Evolutionary conservation across 2,329 filamentous ascomycete genomes (phyloP).

Genomic region (Phoma sp.): DNA sequence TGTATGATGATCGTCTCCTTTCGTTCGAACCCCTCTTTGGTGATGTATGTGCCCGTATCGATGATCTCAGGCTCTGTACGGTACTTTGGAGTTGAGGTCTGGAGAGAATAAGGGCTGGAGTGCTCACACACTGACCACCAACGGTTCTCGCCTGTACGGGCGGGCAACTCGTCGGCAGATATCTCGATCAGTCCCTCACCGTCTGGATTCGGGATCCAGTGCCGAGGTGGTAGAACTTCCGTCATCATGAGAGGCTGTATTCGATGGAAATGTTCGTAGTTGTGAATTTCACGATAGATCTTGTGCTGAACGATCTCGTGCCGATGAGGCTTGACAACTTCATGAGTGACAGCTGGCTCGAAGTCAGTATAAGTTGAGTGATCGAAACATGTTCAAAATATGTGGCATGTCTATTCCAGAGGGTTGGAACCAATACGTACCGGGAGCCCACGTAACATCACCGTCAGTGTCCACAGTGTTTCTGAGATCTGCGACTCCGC

Average conservation of each 20-base stretch:
- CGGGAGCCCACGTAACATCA: slow-evolving; percentile 48
- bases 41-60: slow-evolving; percentile 48
- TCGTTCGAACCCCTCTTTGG: slow-evolving; percentile 49
- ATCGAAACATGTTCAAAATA: not conserved
- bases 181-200: slow-evolving; percentile 53
- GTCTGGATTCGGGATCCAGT: slow-evolving; percentile 53
- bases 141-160: slow-evolving; percentile 35
- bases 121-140: slow-evolving; percentile 39
- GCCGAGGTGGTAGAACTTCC: slow-evolving; percentile 59
- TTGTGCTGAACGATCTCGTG: slow-evolving; percentile 56
- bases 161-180: slow-evolving; percentile 50
- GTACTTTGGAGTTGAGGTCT: slow-evolving; percentile 8
- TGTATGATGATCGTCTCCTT: slow-evolving; percentile 56
- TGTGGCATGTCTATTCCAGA: not conserved
- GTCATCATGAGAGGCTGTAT: slow-evolving; percentile 61
- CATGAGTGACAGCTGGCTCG: slow-evolving; percentile 57
- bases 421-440: slow-evolving; percentile 27
- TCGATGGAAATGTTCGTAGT: slow-evolving; percentile 59
- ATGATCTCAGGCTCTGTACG: slow-evolving; percentile 47
- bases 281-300: slow-evolving; percentile 61
- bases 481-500: slow-evolving; percentile 44
- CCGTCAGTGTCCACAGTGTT: slow-evolving; percentile 50
- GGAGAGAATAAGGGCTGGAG: slow-evolving; percentile 15
- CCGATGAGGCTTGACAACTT: slow-evolving; percentile 52
- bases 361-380: slow-evolving; percentile 13